A percentile compares a stretch with the other conserved stretches of the same genome.
phyloP scores from a whole-genome alignment of 345 rosid genomes.

The Gynandropsis gynandra region DNA sequence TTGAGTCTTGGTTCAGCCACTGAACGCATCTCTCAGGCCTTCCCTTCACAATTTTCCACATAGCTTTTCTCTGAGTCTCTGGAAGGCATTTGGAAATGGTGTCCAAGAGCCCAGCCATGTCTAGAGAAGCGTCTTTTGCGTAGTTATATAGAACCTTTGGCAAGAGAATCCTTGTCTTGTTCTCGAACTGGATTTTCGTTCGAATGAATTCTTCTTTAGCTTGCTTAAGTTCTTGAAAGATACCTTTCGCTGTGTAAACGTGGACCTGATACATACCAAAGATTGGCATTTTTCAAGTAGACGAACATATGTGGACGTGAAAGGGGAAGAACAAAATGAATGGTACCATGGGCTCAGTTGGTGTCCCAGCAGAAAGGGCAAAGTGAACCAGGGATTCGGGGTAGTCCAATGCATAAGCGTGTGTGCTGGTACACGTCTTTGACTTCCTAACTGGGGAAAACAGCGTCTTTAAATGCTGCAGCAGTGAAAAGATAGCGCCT shows the following conservation, averaged over 20 bases:
- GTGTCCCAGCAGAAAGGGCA: constrained; percentile 53
- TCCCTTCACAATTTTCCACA: constrained; percentile 36
- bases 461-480: constrained; percentile 53
- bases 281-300: no score
- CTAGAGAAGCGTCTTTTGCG: constrained; percentile 50
- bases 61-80: constrained; percentile 32
- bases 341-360: constrained; percentile 45
- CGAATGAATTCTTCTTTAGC: constrained; percentile 47
- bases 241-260: constrained; percentile 43
- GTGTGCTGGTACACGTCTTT: constrained; percentile 33
- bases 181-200: constrained; percentile 38
- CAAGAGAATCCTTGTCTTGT: constrained; percentile 43
- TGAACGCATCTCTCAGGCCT: constrained; percentile 37
- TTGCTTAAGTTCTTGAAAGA: constrained; percentile 46
- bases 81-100: constrained; percentile 32
- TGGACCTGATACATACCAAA: constrained; percentile 37
- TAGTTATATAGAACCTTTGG: constrained; percentile 46
- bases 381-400: constrained; percentile 71
- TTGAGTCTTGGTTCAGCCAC: constrained; percentile 50
- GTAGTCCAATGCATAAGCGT: constrained; percentile 57
- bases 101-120: constrained; percentile 30
- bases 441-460: constrained; percentile 55
- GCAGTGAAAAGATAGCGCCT: constrained; percentile 4
- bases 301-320: neutral
- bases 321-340: neutral